A percentile compares a stretch with the other conserved stretches of the same genome.
Evolutionary conservation across 208 protist species (phyloP).

Genomic region (Leishmania gerbilli): DNA sequence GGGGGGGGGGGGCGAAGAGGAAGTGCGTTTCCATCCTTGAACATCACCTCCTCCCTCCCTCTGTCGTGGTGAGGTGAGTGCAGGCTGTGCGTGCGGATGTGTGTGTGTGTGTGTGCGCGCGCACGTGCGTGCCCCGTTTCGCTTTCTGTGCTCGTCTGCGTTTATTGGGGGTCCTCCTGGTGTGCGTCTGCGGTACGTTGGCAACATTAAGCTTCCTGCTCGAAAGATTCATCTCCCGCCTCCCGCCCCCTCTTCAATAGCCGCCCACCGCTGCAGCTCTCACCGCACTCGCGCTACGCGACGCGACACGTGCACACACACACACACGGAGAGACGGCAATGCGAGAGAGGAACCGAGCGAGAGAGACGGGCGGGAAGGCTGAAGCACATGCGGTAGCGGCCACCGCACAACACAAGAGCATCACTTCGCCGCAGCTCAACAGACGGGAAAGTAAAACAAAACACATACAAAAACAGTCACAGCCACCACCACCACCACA

Average conservation of each 20-base stretch:
- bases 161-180: background rate
- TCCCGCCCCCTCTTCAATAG: background rate
- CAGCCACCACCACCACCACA: background rate
- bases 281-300: background rate
- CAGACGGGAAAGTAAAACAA: background rate
- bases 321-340: background rate
- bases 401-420: background rate
- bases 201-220: background rate
- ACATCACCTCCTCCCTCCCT: background rate
- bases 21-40: background rate
- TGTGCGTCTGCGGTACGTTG: background rate
- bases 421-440: background rate
- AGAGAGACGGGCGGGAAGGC: background rate
- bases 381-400: background rate
- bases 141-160: background rate
- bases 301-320: background rate
- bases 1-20: background rate
- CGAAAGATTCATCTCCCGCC: background rate
- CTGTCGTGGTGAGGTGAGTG: background rate
- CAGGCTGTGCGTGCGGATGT: background rate
- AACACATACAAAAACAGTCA: slow-evolving; percentile 1
- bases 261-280: background rate
- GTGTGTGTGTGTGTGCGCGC: background rate
- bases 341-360: background rate
- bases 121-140: background rate